Conservation (phyloP, 805 yeast genomes). For the Candida taoyuanica region DNA sequence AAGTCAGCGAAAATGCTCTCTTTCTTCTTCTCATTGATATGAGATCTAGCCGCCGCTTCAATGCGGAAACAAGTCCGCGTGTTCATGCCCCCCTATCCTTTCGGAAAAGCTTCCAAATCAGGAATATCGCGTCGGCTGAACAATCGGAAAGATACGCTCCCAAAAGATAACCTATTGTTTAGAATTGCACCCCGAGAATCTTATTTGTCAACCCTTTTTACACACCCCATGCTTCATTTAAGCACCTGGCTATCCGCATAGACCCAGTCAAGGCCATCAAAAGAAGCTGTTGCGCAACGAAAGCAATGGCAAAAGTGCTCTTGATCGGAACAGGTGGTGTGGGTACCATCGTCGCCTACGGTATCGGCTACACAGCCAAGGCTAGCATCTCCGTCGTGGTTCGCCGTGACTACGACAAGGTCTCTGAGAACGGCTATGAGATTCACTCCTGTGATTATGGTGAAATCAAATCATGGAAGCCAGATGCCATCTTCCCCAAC, state of each 20-base stretch:
- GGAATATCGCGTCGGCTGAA: background rate
- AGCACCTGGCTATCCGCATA: too few relatives aligned
- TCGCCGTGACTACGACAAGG: constrained; percentile 58
- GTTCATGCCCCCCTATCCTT: background rate
- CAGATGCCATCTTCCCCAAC: constrained; percentile 44
- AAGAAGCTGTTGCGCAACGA: background rate
- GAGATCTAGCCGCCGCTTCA: background rate
- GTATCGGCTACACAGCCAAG: constrained; percentile 44
- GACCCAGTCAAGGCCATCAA: too few relatives aligned
- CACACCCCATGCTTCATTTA: too few relatives aligned
- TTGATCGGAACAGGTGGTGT: constrained; percentile 85
- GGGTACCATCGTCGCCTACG: constrained; percentile 71
- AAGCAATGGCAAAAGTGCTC: constrained; percentile 36
- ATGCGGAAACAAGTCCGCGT: background rate
- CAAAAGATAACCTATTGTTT: too few relatives aligned
- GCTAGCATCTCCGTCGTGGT: constrained; percentile 57
- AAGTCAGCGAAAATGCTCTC: too few relatives aligned
- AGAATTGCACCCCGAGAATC: background rate
- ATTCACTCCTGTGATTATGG: constrained; percentile 66
- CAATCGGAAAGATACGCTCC: background rate
- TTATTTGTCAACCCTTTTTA: background rate
- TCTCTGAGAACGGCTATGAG: constrained; percentile 48
- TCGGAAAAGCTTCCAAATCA: background rate
- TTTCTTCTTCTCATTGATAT: too few relatives aligned
- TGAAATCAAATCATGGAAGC: constrained; percentile 46